Conservation (phyloP, 768 basidiomycete species). For the Hysterangium stoloniferum region DNA sequence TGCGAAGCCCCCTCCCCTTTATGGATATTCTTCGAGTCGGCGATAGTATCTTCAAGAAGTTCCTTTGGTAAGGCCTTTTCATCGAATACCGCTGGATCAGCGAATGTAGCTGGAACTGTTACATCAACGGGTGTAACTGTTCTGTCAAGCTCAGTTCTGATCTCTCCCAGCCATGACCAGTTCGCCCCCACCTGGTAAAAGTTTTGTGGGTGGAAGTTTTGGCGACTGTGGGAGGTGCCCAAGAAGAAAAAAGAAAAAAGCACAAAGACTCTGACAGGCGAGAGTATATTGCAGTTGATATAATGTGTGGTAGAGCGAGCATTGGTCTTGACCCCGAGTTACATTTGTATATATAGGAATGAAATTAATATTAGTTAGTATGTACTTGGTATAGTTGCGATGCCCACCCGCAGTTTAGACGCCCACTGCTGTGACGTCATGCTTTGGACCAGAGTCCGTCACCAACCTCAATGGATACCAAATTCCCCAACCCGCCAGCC, state of each 20-base stretch:
- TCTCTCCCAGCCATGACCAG: too few relatives aligned
- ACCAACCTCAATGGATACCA: background rate
- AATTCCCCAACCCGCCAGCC: background rate
- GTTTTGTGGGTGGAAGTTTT: too few relatives aligned
- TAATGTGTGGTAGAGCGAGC: background rate
- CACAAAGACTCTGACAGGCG: constrained; percentile 2
- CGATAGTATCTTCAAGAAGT: constrained; percentile 32
- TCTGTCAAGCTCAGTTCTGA: constrained; percentile 36
- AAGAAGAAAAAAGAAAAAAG: constrained; percentile 45
- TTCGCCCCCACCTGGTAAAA: too few relatives aligned
- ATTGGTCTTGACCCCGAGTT: background rate
- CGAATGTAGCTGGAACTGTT: constrained; percentile 36
- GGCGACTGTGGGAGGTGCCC: constrained; percentile 74
- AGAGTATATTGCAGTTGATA: constrained; percentile 11
- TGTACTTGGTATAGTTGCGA: too few relatives aligned
- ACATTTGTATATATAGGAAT: too few relatives aligned
- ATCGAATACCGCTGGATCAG: constrained; percentile 39
- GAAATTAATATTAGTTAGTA: too few relatives aligned
- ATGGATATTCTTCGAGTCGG: constrained; percentile 35
- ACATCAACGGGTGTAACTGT: constrained; percentile 35
- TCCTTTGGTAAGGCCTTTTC: constrained; percentile 41
- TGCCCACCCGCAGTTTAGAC: background rate
- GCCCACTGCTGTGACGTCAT: background rate
- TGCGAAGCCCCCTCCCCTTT: constrained; percentile 36
- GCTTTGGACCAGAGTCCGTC: background rate